Conservation (phyloP, 768 basidiomycete genomes). For the Serendipita indica region DNA sequence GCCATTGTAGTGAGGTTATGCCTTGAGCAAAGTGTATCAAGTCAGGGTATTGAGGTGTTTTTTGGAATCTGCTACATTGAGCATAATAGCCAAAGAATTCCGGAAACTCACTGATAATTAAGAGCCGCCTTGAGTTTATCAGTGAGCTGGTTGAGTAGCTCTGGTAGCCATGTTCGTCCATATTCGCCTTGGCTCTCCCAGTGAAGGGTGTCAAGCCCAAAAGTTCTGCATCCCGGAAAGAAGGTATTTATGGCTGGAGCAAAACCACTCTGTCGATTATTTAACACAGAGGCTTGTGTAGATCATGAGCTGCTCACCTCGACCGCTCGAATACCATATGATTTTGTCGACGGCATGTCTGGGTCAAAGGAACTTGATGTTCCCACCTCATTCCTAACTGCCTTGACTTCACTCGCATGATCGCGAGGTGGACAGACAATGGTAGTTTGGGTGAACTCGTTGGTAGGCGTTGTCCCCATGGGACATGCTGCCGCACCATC, state of each 20-base stretch:
- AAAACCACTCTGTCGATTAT: neutral
- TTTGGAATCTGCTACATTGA: neutral
- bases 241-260: neutral
- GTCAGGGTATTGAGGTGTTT: neutral
- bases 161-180: neutral
- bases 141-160: neutral
- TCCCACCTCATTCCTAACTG: neutral
- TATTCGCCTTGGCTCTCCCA: neutral
- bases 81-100: neutral
- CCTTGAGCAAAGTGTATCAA: neutral
- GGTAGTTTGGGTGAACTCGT: neutral
- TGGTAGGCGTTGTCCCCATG: neutral
- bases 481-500: neutral
- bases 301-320: neutral
- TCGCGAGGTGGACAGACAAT: neutral
- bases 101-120: neutral
- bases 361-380: neutral
- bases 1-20: neutral
- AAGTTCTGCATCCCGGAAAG: neutral
- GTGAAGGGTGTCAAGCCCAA: neutral
- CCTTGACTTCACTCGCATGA: neutral
- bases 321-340: neutral
- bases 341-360: neutral
- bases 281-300: neutral
- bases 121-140: neutral